A percentile compares a stretch with the other conserved stretches of the same genome.
These are phyloP conservation scores for Wallacemonas rigidus DNA, from an alignment of 208 protist species.

Conservation along the genomic window DNA sequence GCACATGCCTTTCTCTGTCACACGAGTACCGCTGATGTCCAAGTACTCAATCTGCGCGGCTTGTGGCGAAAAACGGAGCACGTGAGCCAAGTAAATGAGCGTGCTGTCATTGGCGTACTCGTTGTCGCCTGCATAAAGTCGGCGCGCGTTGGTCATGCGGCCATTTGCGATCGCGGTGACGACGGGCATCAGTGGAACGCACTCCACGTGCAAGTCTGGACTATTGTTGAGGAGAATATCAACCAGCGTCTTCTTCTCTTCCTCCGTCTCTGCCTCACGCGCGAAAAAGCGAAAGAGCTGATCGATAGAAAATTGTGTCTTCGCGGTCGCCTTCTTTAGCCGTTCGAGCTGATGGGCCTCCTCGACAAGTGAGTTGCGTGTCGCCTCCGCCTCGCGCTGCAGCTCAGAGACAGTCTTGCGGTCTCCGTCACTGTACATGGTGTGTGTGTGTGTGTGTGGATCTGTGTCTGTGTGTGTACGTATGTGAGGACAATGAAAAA, in stretches of 20 bases:
- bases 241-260: constrained; percentile 63
- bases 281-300: constrained; percentile 83
- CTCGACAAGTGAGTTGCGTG: constrained; percentile 59
- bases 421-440: constrained; percentile 88
- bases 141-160: constrained; percentile 59
- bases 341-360: constrained; percentile 69
- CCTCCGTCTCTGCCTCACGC: constrained; percentile 61
- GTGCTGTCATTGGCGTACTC: constrained; percentile 59
- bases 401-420: constrained; percentile 86
- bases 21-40: constrained; percentile 78
- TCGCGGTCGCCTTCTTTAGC: constrained; percentile 61
- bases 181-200: constrained; percentile 69
- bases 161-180: constrained; percentile 78
- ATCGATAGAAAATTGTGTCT: constrained; percentile 74
- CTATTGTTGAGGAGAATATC: constrained; percentile 61
- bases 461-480: not conserved
- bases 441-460: not conserved
- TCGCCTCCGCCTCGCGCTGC: constrained; percentile 70
- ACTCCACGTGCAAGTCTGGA: constrained; percentile 67
- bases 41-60: constrained; percentile 67
- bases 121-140: constrained; percentile 63
- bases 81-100: constrained; percentile 80
- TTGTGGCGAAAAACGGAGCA: constrained; percentile 80
- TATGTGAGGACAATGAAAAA: not conserved
- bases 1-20: constrained; percentile 76